Conservation (phyloP, 345 rosid species). For the Eucalyptus lansdowneana region DNA sequence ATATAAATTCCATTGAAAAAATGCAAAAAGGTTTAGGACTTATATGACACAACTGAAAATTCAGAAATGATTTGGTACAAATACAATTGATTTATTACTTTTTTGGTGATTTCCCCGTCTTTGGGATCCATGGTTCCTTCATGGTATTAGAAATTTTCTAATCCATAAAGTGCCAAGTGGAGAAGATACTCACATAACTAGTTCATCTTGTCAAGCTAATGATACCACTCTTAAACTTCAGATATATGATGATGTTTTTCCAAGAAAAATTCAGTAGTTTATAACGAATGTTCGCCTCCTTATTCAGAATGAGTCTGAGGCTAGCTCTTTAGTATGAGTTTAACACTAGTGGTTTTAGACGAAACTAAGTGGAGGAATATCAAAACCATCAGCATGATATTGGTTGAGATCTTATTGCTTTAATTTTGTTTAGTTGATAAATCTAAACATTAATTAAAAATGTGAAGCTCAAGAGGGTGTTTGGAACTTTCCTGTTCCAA, state of each 20-base stretch:
- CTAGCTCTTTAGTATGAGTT: no score
- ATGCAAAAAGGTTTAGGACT: no score
- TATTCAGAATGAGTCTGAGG: no score
- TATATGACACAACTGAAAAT: no score
- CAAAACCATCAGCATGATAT: background rate
- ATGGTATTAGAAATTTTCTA: background rate
- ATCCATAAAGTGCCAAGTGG: background rate
- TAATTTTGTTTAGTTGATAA: background rate
- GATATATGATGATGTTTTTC: background rate
- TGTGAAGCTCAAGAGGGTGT: background rate
- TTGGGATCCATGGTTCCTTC: no score
- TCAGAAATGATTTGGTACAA: fast-evolving
- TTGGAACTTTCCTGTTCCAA: background rate
- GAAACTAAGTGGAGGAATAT: background rate
- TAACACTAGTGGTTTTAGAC: no score
- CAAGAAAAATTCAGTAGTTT: no score
- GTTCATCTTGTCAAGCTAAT: background rate
- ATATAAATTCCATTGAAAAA: no score
- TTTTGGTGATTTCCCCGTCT: no score
- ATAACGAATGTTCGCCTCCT: no score
- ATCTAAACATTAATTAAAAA: background rate
- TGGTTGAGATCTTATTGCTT: background rate
- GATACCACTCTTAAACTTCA: background rate
- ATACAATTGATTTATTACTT: fast-evolving
- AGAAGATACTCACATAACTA: background rate